phyloP scores from a whole-genome alignment of 768 basidiomycete species.

The Neoboletus magnificus region DNA sequence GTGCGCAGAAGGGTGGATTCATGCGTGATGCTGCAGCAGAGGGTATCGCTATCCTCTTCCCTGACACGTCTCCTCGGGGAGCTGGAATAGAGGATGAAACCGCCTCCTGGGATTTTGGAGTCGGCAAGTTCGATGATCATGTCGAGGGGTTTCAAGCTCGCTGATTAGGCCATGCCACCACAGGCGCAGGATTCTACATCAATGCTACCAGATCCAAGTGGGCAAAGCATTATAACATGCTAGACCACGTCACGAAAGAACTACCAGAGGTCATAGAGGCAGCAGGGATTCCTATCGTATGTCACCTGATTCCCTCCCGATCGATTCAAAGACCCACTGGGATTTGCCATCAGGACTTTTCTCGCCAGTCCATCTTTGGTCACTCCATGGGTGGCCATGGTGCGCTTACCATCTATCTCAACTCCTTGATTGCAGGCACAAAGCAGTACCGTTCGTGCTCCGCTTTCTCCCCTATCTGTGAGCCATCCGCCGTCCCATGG shows the following conservation, averaged over 20 bases:
- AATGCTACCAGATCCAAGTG: conserved; percentile 80
- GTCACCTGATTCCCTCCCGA: conserved; percentile 24
- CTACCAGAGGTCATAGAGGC: conserved; percentile 75
- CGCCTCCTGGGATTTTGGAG: conserved; percentile 87
- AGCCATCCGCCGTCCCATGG: conserved; percentile 87
- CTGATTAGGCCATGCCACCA: conserved; percentile 2
- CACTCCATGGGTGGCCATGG: conserved; percentile 99
- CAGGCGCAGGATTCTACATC: conserved; percentile 90
- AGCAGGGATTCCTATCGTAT: conserved; percentile 73
- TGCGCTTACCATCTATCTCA: conserved; percentile 85
- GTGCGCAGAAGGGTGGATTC: conserved; percentile 93
- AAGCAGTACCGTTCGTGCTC: conserved; percentile 82
- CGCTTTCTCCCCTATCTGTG: conserved; percentile 83
- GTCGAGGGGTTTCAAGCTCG: neutral
- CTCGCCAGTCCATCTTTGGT: conserved; percentile 84
- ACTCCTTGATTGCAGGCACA: conserved; percentile 47
- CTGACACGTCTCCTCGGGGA: conserved; percentile 94
- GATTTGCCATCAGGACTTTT: conserved; percentile 61
- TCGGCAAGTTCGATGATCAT: conserved; percentile 42
- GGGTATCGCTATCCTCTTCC: conserved; percentile 84
- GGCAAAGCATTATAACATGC: conserved; percentile 83
- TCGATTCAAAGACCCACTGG: neutral
- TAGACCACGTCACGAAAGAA: conserved; percentile 78
- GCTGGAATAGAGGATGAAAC: conserved; percentile 83
- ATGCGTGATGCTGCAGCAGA: conserved; percentile 80